Evolutionary conservation across 2,329 filamentous ascomycete genomes (phyloP).

Genomic region (Fusarium setosum): DNA sequence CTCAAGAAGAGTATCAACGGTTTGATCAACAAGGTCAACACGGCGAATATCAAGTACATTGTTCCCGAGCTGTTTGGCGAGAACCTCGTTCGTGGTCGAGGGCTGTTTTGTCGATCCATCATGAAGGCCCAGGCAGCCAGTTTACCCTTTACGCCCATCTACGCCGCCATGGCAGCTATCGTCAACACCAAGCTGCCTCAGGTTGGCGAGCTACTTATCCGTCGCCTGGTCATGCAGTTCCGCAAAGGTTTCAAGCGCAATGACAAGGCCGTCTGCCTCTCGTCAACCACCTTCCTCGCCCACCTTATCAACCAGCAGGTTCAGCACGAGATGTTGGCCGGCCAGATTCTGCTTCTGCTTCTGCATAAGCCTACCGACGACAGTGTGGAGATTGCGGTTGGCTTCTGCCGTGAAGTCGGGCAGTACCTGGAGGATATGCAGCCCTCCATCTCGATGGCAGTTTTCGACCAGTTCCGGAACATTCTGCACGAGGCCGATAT

Average conservation of each 20-base stretch:
- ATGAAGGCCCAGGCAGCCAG: slow-evolving; percentile 99
- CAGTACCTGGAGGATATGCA: slow-evolving; percentile 97
- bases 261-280: slow-evolving; percentile 95
- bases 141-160: slow-evolving; percentile 95
- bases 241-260: slow-evolving; percentile 96
- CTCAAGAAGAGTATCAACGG: slow-evolving; percentile 99
- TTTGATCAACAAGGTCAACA: slow-evolving; percentile 98
- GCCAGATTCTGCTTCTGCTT: slow-evolving; percentile 91
- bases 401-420: slow-evolving; percentile 91
- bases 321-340: slow-evolving; percentile 90
- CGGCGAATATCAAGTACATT: slow-evolving; percentile 97
- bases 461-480: slow-evolving; percentile 95
- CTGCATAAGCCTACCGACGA: slow-evolving; percentile 97
- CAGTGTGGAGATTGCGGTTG: slow-evolving; percentile 96
- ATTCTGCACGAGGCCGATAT: slow-evolving; percentile 97
- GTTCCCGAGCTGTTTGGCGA: slow-evolving; percentile 96
- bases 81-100: slow-evolving; percentile 90
- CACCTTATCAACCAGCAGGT: slow-evolving; percentile 98
- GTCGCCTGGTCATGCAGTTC: slow-evolving; percentile 89
- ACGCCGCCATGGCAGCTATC: slow-evolving; percentile 94
- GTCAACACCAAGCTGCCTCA: slow-evolving; percentile 98
- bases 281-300: slow-evolving; percentile 92
- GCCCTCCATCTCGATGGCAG: slow-evolving; percentile 83
- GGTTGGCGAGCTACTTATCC: slow-evolving; percentile 90
- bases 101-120: slow-evolving; percentile 93